These are phyloP conservation scores for Heliamphora exappendiculata DNA, from an alignment of 148 eudicot genomes.

Conservation along the genomic window DNA sequence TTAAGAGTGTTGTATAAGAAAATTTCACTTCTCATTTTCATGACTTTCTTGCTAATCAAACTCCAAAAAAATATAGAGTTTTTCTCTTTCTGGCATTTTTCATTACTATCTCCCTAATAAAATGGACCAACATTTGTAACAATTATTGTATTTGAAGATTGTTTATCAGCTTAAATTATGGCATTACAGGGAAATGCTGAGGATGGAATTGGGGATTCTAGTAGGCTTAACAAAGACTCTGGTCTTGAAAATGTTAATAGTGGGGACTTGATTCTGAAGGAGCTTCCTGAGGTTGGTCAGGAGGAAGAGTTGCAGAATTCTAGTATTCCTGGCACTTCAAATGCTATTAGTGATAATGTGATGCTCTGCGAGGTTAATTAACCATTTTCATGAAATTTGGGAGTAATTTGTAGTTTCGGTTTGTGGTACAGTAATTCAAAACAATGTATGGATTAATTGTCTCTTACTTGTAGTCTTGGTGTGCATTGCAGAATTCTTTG, in stretches of 20 bases:
- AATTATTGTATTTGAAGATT: not conserved
- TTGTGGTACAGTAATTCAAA: not conserved
- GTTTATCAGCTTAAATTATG: not conserved
- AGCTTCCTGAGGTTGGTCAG: constrained; percentile 1
- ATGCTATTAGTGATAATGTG: not conserved
- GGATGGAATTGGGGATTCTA: not conserved
- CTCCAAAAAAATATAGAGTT: too few species aligned
- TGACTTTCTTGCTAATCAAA: too few species aligned
- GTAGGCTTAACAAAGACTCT: not conserved
- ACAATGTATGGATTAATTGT: not conserved
- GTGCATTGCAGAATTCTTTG: constrained; percentile 10
- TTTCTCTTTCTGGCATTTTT: too few species aligned
- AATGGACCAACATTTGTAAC: not conserved
- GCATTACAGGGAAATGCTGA: constrained; percentile 22
- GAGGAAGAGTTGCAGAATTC: not conserved
- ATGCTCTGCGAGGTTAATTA: constrained; percentile 27
- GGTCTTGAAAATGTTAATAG: constrained; percentile 3
- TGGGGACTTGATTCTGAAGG: not conserved
- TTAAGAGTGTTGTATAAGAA: too few species aligned
- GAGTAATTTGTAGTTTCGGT: not conserved
- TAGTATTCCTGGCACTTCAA: not conserved
- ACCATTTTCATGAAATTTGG: not conserved
- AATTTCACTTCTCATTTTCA: too few species aligned
- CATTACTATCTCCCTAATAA: too few species aligned
- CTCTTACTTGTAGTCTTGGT: not conserved